phyloP scores from a whole-genome alignment of 306 rosid genomes.

The Dalbergia cultrata region DNA sequence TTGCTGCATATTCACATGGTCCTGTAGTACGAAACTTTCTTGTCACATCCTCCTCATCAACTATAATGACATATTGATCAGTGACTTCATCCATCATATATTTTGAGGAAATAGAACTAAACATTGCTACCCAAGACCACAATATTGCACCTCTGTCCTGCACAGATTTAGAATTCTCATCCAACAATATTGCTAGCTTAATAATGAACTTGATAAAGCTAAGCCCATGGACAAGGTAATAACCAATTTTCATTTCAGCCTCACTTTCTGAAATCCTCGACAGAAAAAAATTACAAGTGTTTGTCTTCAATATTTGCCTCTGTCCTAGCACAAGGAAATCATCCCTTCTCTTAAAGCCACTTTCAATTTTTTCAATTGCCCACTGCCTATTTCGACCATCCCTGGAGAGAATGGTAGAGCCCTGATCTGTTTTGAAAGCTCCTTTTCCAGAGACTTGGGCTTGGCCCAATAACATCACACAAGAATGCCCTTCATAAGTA shows the following conservation, averaged over 20 bases:
- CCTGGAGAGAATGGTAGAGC: constrained; percentile 90
- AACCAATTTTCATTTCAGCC: constrained; percentile 79
- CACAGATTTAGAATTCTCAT: too few relatives aligned
- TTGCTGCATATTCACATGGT: constrained; percentile 91
- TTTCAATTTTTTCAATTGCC: constrained; percentile 90
- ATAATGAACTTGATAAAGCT: constrained; percentile 64
- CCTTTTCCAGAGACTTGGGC: too few relatives aligned
- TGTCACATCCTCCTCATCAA: constrained; percentile 88
- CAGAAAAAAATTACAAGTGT: constrained; percentile 78
- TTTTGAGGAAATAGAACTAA: constrained; percentile 99
- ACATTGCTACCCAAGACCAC: too few relatives aligned
- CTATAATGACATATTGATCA: constrained; percentile 80
- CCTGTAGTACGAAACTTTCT: constrained; percentile 90
- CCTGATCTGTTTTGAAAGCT: too few relatives aligned
- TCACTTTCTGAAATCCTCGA: constrained; percentile 96
- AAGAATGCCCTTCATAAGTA: too few relatives aligned
- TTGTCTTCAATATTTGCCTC: constrained; percentile 87
- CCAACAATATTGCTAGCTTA: too few relatives aligned
- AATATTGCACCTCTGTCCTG: too few relatives aligned
- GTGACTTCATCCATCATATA: constrained; percentile 85
- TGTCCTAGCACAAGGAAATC: constrained; percentile 83
- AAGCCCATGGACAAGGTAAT: constrained; percentile 86
- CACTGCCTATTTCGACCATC: constrained; percentile 95
- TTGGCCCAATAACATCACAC: too few relatives aligned
- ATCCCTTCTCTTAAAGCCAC: constrained; percentile 90